Conservation (phyloP, 2,329 filamentous ascomycete genomes). For the Simplicillium aogashimaense region DNA sequence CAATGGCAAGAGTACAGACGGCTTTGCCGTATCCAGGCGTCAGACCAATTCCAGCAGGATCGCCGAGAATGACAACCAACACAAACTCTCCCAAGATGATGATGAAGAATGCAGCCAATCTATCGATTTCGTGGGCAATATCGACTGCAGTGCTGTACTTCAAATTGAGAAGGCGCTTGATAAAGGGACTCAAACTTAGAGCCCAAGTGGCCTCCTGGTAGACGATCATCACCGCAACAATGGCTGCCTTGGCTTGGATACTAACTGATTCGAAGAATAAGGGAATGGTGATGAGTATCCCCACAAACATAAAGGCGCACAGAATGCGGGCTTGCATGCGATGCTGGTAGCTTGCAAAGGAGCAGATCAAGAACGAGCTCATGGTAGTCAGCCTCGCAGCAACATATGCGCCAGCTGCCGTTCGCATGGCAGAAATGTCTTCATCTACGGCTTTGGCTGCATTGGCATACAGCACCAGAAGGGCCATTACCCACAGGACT, state of each 20-base stretch:
- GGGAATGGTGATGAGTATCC: constrained; percentile 29
- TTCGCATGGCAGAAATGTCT: constrained; percentile 31
- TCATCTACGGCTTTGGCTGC: constrained; percentile 32
- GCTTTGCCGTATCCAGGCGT: constrained; percentile 31
- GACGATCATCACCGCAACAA: constrained; percentile 29
- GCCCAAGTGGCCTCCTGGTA: constrained; percentile 32
- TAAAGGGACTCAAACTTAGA: constrained; percentile 31
- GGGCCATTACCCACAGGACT: constrained; percentile 40
- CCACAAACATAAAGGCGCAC: constrained; percentile 28
- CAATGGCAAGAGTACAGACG: constrained; percentile 36
- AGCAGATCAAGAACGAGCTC: constrained; percentile 29
- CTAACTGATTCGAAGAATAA: constrained; percentile 31
- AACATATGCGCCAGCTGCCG: constrained; percentile 34
- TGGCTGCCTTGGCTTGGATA: constrained; percentile 27
- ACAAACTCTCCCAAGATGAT: constrained; percentile 41
- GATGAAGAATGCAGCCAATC: constrained; percentile 40
- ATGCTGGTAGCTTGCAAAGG: constrained; percentile 36
- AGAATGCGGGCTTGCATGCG: constrained; percentile 33
- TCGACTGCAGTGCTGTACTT: constrained; percentile 37
- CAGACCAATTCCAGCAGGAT: constrained; percentile 32
- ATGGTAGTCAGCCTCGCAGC: constrained; percentile 30
- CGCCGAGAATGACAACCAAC: constrained; percentile 35
- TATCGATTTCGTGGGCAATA: constrained; percentile 37
- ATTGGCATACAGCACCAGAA: constrained; percentile 36
- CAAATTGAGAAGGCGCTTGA: constrained; percentile 29